Evolutionary conservation across 306 rosid genomes (phyloP), one percentile per base, ranked within the genome.

Genomic region (Fragaria ananassa): DNA sequence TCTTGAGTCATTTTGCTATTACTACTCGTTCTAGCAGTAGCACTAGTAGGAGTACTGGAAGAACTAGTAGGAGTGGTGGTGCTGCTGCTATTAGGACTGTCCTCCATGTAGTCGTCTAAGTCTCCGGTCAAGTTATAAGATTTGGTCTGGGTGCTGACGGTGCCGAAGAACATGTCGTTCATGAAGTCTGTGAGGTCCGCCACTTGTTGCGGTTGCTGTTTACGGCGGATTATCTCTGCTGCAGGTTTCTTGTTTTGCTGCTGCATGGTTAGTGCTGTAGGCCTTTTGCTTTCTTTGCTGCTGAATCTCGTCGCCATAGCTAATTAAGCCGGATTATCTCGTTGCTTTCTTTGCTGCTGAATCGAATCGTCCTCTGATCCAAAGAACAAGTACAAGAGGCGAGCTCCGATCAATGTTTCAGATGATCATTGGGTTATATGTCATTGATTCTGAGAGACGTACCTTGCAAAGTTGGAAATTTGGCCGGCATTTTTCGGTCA

Each of bases 181-280:
- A 93, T 91, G 86, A 89, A 91, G 68, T 93, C 98, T 0, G 92
- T 89, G 25, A 91, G 83, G 86, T 91, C 97, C 23, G 92, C 89
- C 0, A 68, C 89, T 8, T 81, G 78, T 17, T 78, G 81, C 42
- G 82, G 75, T 49, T 23, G 50, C 18, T 10, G 14, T 18, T 6
- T 41, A 73, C 77, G 53, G 8, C 9, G 56, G 42, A 15, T 42
- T 42, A 42, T 37, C 41, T 73, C 77, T 39, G 41, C 39, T 1
- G 15, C 37, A 31, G 31, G 47, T 15, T 51, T 71, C 46, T 62
- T 73, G 21, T 6, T 34, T 6, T 25, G 51, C 41, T 46, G 61
- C 15, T 63, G 78, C 47, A 61, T 45, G 70, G 71, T 35, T 63
- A 45, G 39, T 17, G 39, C 13, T 1, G 78, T 23, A 10, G 47